These are phyloP conservation scores for Phytophthora pseudosyringae DNA, from an alignment of 352 stramenopile species.

Conservation along the genomic window DNA sequence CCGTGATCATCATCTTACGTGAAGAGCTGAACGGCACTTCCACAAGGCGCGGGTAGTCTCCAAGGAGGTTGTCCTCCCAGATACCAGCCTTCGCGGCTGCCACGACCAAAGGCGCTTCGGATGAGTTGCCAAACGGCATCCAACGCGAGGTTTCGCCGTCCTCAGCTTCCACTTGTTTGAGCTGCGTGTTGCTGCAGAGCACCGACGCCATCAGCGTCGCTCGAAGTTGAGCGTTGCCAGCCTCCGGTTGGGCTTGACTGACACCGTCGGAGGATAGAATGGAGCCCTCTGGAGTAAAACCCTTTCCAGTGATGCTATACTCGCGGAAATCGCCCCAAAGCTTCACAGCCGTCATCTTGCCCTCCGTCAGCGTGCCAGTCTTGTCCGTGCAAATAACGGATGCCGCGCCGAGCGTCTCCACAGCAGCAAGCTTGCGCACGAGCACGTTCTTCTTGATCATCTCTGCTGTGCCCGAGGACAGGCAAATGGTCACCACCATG, in stretches of 20 bases:
- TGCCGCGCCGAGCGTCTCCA: slow-evolving; percentile 88
- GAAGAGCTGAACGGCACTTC: slow-evolving; percentile 96
- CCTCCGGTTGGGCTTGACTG: slow-evolving; percentile 42
- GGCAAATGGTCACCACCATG: slow-evolving; percentile 85
- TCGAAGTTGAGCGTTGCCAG: slow-evolving; percentile 61
- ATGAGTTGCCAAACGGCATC: slow-evolving; percentile 75
- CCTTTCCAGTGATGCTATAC: slow-evolving; percentile 72
- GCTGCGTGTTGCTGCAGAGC: slow-evolving; percentile 79
- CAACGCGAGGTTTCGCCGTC: slow-evolving; percentile 40
- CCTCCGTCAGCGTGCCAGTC: slow-evolving; percentile 94
- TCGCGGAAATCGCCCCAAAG: slow-evolving; percentile 76
- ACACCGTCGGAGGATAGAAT: slow-evolving; percentile 54
- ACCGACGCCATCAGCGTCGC: slow-evolving; percentile 66
- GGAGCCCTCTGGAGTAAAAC: slow-evolving; percentile 61
- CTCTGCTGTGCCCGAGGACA: slow-evolving; percentile 69
- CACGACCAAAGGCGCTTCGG: slow-evolving; percentile 75
- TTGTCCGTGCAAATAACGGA: slow-evolving; percentile 96
- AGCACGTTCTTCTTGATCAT: slow-evolving; percentile 86
- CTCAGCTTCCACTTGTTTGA: slow-evolving; percentile 68
- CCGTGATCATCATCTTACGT: slow-evolving; percentile 94
- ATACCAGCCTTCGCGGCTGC: slow-evolving; percentile 75
- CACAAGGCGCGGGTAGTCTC: slow-evolving; percentile 75
- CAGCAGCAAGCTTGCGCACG: slow-evolving; percentile 85
- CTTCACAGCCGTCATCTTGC: slow-evolving; percentile 85
- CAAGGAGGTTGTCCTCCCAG: slow-evolving; percentile 55